Evolutionary conservation across 2,329 filamentous ascomycete genomes (phyloP), one percentile per base, ranked within the genome.

Genomic region (Neurospora crassa): DNA sequence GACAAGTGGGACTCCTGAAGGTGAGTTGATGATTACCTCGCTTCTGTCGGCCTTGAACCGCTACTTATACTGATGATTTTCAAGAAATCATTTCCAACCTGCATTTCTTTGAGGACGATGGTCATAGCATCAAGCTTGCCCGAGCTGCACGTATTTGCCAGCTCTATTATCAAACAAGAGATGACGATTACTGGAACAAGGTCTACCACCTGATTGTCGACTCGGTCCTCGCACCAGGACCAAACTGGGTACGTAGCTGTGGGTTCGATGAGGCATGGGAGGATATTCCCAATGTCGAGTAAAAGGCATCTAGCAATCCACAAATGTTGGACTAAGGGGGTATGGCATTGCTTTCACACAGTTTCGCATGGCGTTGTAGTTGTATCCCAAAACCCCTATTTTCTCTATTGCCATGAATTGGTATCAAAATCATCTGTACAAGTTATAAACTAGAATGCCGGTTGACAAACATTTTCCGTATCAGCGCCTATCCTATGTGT

Each of bases 101-200:
- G 20, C 83, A 84, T 72, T 72, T 74, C 11, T 77, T 86, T 42
- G 77, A 85, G 0, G 94, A 97, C 75, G 94, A 97, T 79, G 94
- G 94, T 0, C 95, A 98, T 80, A 85, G 89, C 11, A 84, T 90
- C 70, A 97, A 97, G 80, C 81, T 96, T 5, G 84, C 90, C 8
- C 84, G 94, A 41, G 90, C 92, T 1, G 79, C 96, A 20, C 86
- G 87, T 4, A 81, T 93, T 76, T 92, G 88, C 1, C 84, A 90
- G 78, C 78, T 83, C 41, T 77, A 85, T 1, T 86, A 84, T 69
- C 76, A 78, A 74, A 78, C 79, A 53, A 91, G 82, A 74, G 77
- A 79, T 29, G 79, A 82, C 18, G 76, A 78, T 14, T 79, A 82
- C 34, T 94, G 90, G 90, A 77, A 84, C 70, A 87, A 84, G 77